Conservation (phyloP, 768 basidiomycete species). For the Lentinus brumalis region DNA sequence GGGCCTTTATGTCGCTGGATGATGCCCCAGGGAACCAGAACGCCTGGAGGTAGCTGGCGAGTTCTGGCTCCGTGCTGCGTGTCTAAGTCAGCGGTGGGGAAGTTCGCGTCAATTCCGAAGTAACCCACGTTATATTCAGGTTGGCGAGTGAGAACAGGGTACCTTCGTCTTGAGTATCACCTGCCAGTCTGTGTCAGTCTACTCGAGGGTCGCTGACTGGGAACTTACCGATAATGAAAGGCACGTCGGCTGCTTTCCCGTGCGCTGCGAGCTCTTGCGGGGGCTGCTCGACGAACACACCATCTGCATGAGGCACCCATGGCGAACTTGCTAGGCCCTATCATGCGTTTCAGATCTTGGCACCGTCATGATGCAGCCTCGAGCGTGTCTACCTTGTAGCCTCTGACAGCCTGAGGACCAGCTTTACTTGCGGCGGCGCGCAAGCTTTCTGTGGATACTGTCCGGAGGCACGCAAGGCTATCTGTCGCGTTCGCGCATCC, state of each 20-base stretch:
- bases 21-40: constrained; percentile 29
- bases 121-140: constrained; percentile 32
- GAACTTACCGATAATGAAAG: constrained; percentile 45
- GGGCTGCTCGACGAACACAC: constrained; percentile 46
- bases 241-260: constrained; percentile 49
- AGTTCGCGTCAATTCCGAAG: too few species aligned
- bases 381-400: constrained; percentile 24
- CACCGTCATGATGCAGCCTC: too few species aligned
- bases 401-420: constrained; percentile 24
- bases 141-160: constrained; percentile 39
- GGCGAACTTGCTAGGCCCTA: constrained; percentile 26
- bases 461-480: constrained; percentile 46
- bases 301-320: constrained; percentile 56
- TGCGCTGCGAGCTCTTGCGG: constrained; percentile 43
- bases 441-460: constrained; percentile 34
- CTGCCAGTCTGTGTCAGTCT: background rate
- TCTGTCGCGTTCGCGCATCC: constrained; percentile 38
- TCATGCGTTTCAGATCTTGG: background rate
- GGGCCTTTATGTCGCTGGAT: constrained; percentile 12
- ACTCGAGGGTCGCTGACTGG: background rate
- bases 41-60: constrained; percentile 17
- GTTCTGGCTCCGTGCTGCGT: constrained; percentile 27
- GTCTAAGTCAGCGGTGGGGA: background rate
- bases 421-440: constrained; percentile 34
- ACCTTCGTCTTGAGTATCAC: constrained; percentile 54